Conservation (phyloP, 306 rosid genomes). For the Prunus salicina region DNA sequence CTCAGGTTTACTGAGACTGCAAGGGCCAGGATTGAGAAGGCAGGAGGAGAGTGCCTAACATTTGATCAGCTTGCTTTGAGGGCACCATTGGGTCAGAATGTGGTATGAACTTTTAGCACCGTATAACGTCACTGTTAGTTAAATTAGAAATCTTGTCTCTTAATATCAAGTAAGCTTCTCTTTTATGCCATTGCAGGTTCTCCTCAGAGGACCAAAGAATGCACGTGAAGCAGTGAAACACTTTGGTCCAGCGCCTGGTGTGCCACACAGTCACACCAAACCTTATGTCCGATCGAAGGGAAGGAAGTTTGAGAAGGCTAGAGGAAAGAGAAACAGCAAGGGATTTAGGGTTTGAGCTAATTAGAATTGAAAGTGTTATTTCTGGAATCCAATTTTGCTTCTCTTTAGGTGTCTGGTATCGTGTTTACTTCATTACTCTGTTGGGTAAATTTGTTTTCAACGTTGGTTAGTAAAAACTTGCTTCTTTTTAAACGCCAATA, state of each 20-base stretch:
- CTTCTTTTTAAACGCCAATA: not conserved
- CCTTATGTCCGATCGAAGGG: slow-evolving; percentile 52
- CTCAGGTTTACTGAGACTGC: slow-evolving; percentile 71
- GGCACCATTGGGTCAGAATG: slow-evolving; percentile 62
- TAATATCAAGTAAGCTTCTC: not conserved
- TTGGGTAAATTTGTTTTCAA: not conserved
- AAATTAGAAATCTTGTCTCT: not conserved
- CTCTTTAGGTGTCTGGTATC: not conserved
- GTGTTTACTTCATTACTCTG: not conserved
- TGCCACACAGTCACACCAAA: slow-evolving; percentile 64
- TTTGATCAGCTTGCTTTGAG: slow-evolving; percentile 58
- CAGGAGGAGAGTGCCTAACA: slow-evolving; percentile 62
- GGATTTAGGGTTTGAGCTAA: slow-evolving; percentile 51
- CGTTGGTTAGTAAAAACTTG: not conserved
- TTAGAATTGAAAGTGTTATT: slow-evolving; percentile 8
- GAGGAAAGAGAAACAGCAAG: slow-evolving; percentile 60
- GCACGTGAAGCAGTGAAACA: slow-evolving; percentile 67
- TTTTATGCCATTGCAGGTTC: slow-evolving; percentile 37
- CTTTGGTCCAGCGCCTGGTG: slow-evolving; percentile 70
- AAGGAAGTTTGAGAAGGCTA: slow-evolving; percentile 52
- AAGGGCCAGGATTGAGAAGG: slow-evolving; percentile 66
- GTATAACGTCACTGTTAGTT: not conserved
- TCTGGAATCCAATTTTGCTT: slow-evolving; percentile 29
- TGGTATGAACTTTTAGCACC: slow-evolving; percentile 25
- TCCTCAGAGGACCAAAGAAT: slow-evolving; percentile 60